Base-by-base conservation (phyloP, 306 rosid species). In the Mimosa bimucronata region DNA sequence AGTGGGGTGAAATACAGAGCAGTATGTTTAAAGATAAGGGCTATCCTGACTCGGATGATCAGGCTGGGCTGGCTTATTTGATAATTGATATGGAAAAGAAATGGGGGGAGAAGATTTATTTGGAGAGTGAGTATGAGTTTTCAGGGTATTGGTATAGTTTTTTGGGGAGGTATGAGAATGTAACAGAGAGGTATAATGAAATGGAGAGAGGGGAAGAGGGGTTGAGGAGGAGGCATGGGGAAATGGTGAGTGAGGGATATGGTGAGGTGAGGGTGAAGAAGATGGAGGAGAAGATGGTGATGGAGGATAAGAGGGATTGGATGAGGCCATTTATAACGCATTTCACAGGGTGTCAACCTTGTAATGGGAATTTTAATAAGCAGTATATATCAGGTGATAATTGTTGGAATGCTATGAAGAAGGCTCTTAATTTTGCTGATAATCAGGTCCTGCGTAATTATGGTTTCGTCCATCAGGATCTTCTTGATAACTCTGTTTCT, bases 301-400 rank as follows among this genome's bases (percentile, higher is more conserved):
- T 34, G 52, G 10, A 46, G 52, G 19, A 46, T 15, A 16, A 13
- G 52, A 4, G 4, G 0, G 84, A 91, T 42, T 83, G 87, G 93
- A 84, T 93, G 77, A 79, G 97, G 71, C 98, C 98, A 4, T 92
- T 94, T 13, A 75, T 94, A 2, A 92, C 97, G 12, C 98, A 94
- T 55, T 94, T 94, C 62, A 92, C 98, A 0, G 98, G 98, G 0
- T 92, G 98, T 61, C 98, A 94, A 70, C 98, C 98, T 0, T 94
- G 98, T n/a, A 92, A 94, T 65, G 98, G 98, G 9, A 41, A 66
- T 41, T 92, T 91, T 83, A 92, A 91, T 61, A 76, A 72, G 4
- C 86, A 70, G 92, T 94, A 94, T 45, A 6, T 3, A 34, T 28
- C 87, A 0, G 94, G 88, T 0, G 64, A 83, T 0, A 78, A 88